These are phyloP conservation scores for Canna indica DNA, from an alignment of 176 grass and related monocot genomes.

Conservation along the genomic window DNA sequence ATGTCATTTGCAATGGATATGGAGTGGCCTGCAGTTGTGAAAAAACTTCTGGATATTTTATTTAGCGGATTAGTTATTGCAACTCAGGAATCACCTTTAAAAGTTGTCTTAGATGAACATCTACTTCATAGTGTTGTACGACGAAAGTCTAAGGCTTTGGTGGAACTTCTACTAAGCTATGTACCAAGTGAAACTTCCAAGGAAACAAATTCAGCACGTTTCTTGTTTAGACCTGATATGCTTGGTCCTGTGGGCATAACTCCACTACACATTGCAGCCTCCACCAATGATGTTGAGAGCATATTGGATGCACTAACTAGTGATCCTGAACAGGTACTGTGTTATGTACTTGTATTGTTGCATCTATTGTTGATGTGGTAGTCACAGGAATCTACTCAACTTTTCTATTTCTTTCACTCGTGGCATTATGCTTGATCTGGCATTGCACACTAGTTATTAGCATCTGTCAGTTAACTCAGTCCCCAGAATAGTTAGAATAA, in stretches of 20 bases:
- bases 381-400: conserved; percentile 11
- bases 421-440: no score
- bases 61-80: conserved; percentile 70
- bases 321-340: conserved; percentile 75
- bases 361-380: conserved; percentile 14
- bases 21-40: conserved; percentile 81
- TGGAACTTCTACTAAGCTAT: conserved; percentile 68
- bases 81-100: conserved; percentile 47
- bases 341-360: conserved; percentile 17
- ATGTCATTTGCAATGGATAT: conserved; percentile 59
- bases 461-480: no score
- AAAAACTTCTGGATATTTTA: conserved; percentile 69
- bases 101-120: conserved; percentile 63
- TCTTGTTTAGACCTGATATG: conserved; percentile 78
- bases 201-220: conserved; percentile 26
- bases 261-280: conserved; percentile 87
- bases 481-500: neutral
- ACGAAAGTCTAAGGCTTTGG: conserved; percentile 53
- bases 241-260: conserved; percentile 58
- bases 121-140: conserved; percentile 56
- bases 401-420: no score
- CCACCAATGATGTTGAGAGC: conserved; percentile 42
- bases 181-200: conserved; percentile 25
- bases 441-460: no score
- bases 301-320: conserved; percentile 74